Percentiles rank a stretch among this genome's conserved stretches.
These are phyloP conservation scores for Euphorbia schlechtendalii DNA, from an alignment of 441 rosid genomes.

Conservation along the genomic window DNA sequence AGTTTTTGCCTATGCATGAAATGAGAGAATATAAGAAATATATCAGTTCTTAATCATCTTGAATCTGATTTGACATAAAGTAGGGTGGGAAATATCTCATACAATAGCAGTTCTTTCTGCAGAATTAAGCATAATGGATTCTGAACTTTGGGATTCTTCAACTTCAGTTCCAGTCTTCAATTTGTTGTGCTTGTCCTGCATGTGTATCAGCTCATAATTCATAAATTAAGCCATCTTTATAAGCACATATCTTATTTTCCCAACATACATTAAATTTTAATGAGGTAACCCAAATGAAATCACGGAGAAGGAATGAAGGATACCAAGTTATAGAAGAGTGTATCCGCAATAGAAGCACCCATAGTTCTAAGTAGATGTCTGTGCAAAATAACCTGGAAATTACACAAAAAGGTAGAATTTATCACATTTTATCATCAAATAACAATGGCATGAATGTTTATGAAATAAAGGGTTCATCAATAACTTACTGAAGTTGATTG, in stretches of 20 bases:
- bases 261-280: constrained; percentile 13
- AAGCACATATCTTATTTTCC: constrained; percentile 16
- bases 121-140: constrained; percentile 39
- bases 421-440: constrained; percentile 21
- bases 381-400: constrained; percentile 73
- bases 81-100: constrained; percentile 27
- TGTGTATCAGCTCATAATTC: constrained; percentile 9
- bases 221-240: constrained; percentile 20
- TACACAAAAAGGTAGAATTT: constrained; percentile 18
- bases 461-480: constrained; percentile 10
- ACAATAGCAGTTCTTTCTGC: constrained; percentile 70
- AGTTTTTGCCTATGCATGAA: constrained; percentile 62
- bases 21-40: constrained; percentile 5
- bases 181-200: constrained; percentile 70
- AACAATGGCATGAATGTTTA: constrained; percentile 12
- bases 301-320: constrained; percentile 11
- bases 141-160: constrained; percentile 53
- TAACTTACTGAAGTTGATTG: constrained; percentile 76
- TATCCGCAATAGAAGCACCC: constrained; percentile 63
- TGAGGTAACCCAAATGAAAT: constrained; percentile 13
- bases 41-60: not conserved
- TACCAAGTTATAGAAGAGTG: constrained; percentile 72
- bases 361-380: constrained; percentile 85
- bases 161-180: constrained; percentile 72
- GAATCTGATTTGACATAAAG: constrained; percentile 10